Base-by-base conservation (phyloP, 371 early-diverging fungal species). In the Mucor saturninus region DNA sequence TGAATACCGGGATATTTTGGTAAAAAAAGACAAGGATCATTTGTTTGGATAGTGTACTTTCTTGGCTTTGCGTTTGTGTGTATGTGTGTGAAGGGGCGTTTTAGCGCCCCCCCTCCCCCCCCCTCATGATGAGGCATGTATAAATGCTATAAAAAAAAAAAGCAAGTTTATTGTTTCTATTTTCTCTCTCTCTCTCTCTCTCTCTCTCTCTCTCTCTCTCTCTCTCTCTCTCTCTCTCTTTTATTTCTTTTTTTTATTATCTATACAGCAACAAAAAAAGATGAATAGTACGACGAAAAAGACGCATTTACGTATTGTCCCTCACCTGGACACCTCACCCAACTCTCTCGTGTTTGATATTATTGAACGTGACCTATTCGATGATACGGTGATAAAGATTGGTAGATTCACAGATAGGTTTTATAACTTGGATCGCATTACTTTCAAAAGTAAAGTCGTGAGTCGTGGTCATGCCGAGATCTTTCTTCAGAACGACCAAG, bases 381-480 rank as follows among this genome's bases (percentile, higher is more conserved):
- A 87, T 49, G 81, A 82, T 54, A 81, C 83, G 29, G 71, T 86
- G 0, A 68, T 93, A 30, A 91, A 92, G 66, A 86, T 93, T 54
- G 92, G 92, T 0, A 79, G 93, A 51, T 91, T 89, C 60, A 92
- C 93, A 3, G 92, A 73, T 35, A 72, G 62, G 28, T 67, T 66
- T 29, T 48, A 64, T 29, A 56, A 56, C 40, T 71, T 76, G 53
- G 82, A 79, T 56, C 69, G 85, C 15, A 85, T 89, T 42, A 83
- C 89, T 30, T 93, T 94, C 75, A 85, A 87, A 71, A 84, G 85
- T 69, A 93, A 94, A 60, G 95, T 94, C 26, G 93, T 94, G 26
- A 85, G 86, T 54, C 77, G 95, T 38, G 83, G 81, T 35, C 95
- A 94, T 70, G 94, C 93, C 10, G 93, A 93, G 67, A 72, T 94